Evolutionary conservation across 225 moss, liverwort and hornwort species (phyloP), one percentile per base, ranked within the genome.

Genomic region (Lunularia cruciata): DNA sequence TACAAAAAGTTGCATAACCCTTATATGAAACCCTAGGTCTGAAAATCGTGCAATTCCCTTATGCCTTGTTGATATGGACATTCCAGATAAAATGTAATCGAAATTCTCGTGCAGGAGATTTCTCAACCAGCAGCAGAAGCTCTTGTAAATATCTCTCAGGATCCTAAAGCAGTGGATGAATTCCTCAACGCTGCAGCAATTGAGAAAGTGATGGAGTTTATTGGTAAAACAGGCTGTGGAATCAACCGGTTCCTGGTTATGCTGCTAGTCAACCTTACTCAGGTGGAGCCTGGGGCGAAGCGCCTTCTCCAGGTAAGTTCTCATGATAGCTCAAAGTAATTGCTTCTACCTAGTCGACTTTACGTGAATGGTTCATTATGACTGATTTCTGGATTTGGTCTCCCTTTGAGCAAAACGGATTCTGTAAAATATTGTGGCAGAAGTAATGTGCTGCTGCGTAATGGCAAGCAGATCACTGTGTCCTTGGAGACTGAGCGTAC

Each of bases 181-280:
- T 74, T 90, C 65, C 63, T 96, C 25, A 77, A 51, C 13, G 74
- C 66, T 15, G 82, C 77, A 15, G 92, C 85, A 33, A 78, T 96
- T 0, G 87, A 89, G 38, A 81, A 80, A 35, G 87, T 87, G 3
- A 89, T 90, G 90, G 90, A 89, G 77, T 68, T 90, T 6, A 59
- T 87, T 26, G 88, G 86, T 39, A 92, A 92, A 80, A 57, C 84
- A 2, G 83, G 80, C 18, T 80, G 77, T 36, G 61, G 79, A 43
- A 55, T 86, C 31, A 86, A 81, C 71, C 85, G 90, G 61, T 53
- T 90, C 2, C 70, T 88, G 77, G 90, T 95, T 56, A 88, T 92
- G 95, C 60, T 95, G 72, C 92, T 95, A 23, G 95, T 92, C 46
- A 92, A 95, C 36, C 70, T 92, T 30, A 86, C 92, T 11, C 92